A percentile compares a stretch with the other conserved stretches of the same genome.
These are phyloP conservation scores for Penicillium goetzii DNA, from an alignment of 495 filamentous ascomycete species.

Conservation along the genomic window DNA sequence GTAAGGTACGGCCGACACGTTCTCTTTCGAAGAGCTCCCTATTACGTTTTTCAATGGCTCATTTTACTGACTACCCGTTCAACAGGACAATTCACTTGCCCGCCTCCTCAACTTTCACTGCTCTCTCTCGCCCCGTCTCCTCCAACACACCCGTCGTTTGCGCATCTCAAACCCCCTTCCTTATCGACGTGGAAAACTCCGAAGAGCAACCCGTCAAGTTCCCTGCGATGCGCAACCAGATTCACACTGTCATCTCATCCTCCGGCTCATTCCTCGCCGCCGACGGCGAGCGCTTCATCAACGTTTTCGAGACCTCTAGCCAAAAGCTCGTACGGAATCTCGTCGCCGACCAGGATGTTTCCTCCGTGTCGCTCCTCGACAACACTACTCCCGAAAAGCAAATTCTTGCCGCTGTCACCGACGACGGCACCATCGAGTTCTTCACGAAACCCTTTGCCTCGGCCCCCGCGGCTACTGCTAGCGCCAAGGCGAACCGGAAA, in stretches of 20 bases:
- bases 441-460: slow-evolving; percentile 59
- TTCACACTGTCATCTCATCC: slow-evolving; percentile 54
- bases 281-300: slow-evolving; percentile 60
- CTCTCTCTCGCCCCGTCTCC: slow-evolving; percentile 46
- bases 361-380: slow-evolving; percentile 40
- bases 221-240: slow-evolving; percentile 56
- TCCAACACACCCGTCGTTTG: slow-evolving; percentile 54
- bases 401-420: slow-evolving; percentile 54
- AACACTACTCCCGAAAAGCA: slow-evolving; percentile 40
- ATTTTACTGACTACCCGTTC: background rate
- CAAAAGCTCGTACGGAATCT: slow-evolving; percentile 54
- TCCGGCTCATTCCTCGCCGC: slow-evolving; percentile 50
- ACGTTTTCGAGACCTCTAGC: slow-evolving; percentile 52
- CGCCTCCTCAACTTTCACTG: slow-evolving; percentile 42
- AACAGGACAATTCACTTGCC: slow-evolving; percentile 54
- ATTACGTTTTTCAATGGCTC: too few species aligned
- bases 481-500: slow-evolving; percentile 50
- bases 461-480: slow-evolving; percentile 33
- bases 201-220: slow-evolving; percentile 48
- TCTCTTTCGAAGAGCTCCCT: too few species aligned
- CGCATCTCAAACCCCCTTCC: slow-evolving; percentile 59
- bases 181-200: slow-evolving; percentile 51
- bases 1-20: slow-evolving; percentile 43
- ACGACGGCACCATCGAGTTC: slow-evolving; percentile 59
- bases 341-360: slow-evolving; percentile 57